A percentile compares a stretch with the other conserved stretches of the same genome.
phyloP scores from a whole-genome alignment of 768 basidiomycete species.

The Infundibulicybe gibba region DNA sequence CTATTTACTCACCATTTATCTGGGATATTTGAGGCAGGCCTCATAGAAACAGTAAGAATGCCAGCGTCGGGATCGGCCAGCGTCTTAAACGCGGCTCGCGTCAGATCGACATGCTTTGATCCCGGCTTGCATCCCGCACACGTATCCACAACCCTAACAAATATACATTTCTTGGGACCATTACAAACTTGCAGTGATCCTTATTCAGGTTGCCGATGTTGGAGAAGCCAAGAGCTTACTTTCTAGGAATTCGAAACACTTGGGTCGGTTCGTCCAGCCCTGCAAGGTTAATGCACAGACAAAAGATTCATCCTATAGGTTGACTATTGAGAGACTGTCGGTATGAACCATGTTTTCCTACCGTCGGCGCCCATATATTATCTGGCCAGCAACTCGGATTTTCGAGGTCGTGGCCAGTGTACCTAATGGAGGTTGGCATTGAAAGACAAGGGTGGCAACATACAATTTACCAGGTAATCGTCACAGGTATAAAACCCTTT shows the following conservation, averaged over 20 bases:
- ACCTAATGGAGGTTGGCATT: constrained; percentile 40
- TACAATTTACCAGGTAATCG: constrained; percentile 61
- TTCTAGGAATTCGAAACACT: constrained; percentile 79
- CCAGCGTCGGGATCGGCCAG: constrained; percentile 55
- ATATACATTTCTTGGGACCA: constrained; percentile 56
- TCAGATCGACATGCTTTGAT: constrained; percentile 79
- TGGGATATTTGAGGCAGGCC: constrained; percentile 52
- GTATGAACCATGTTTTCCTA: constrained; percentile 21
- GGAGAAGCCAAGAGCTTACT: constrained; percentile 35
- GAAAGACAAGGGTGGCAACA: not conserved
- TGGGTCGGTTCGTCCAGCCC: constrained; percentile 66
- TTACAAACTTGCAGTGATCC: constrained; percentile 55
- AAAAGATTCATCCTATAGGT: constrained; percentile 65
- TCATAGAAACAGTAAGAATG: constrained; percentile 50
- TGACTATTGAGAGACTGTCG: constrained; percentile 1
- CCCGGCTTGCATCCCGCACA: constrained; percentile 75
- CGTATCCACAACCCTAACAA: constrained; percentile 78
- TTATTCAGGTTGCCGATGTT: constrained; percentile 1
- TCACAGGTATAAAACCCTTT: constrained; percentile 48
- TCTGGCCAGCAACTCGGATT: constrained; percentile 84
- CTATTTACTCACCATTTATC: constrained; percentile 43
- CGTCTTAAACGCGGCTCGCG: constrained; percentile 60
- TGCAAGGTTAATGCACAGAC: constrained; percentile 69
- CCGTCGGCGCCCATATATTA: constrained; percentile 71
- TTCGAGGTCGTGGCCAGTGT: constrained; percentile 73